phyloP scores from a whole-genome alignment of 176 grass and related monocot species.

The Lolium rigidum region DNA sequence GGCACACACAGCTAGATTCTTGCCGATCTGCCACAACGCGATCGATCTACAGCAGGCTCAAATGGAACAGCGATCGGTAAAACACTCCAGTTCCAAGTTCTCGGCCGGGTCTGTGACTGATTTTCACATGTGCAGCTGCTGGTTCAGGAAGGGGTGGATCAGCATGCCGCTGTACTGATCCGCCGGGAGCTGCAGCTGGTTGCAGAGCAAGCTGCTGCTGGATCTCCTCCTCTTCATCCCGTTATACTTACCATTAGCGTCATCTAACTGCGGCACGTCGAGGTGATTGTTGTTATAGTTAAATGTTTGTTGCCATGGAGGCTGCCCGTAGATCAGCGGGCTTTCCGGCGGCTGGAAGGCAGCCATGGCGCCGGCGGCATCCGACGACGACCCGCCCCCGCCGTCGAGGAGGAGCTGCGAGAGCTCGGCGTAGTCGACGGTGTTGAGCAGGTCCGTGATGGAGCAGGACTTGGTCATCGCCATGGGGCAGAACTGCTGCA shows the following conservation, averaged over 20 bases:
- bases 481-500: background rate
- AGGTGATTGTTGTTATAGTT: background rate
- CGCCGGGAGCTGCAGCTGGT: conserved; percentile 23
- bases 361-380: background rate
- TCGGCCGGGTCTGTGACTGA: background rate
- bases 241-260: background rate
- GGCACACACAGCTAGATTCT: background rate
- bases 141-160: conserved; percentile 37
- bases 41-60: background rate
- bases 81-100: background rate
- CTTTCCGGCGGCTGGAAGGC: background rate
- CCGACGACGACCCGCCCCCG: background rate
- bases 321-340: conserved; percentile 26
- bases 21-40: background rate
- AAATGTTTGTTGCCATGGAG: background rate
- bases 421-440: conserved; percentile 47
- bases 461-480: conserved; percentile 49
- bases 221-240: conserved; percentile 42
- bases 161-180: conserved; percentile 54
- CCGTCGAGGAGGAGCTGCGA: conserved; percentile 51
- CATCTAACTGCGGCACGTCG: background rate
- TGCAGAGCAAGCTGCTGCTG: conserved; percentile 38
- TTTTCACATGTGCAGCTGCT: conserved; percentile 39
- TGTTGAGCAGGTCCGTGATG: conserved; percentile 63
- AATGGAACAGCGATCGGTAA: background rate